A percentile compares a stretch with the other conserved stretches of the same genome.
These are phyloP conservation scores for Blastocystis sp. DNA, from an alignment of 352 stramenopile genomes.

Conservation along the genomic window DNA sequence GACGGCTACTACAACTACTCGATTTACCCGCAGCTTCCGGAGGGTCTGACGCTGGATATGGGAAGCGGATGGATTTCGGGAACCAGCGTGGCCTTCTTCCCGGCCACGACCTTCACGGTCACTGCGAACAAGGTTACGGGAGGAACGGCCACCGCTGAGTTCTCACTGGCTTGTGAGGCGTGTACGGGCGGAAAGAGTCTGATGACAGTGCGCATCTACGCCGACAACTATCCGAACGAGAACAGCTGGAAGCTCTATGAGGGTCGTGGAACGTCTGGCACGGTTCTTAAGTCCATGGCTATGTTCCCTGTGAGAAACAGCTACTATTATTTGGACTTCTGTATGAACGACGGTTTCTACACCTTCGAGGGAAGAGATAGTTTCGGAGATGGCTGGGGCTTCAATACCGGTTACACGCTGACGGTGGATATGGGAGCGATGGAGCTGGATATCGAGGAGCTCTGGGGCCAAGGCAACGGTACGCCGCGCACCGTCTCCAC, in stretches of 20 bases:
- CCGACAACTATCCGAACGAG: not conserved
- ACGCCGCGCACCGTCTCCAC: not conserved
- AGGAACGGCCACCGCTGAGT: not conserved
- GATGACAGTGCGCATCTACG: not conserved
- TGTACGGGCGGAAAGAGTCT: slow-evolving; percentile 20
- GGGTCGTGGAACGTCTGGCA: not conserved
- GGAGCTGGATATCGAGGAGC: not conserved
- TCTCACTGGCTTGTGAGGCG: not conserved
- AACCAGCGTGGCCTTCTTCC: not conserved
- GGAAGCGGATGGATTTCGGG: not conserved
- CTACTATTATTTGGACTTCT: slow-evolving; percentile 11
- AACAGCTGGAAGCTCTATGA: slow-evolving; percentile 25
- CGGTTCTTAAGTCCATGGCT: not conserved
- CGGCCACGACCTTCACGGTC: not conserved
- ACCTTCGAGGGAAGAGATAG: slow-evolving; percentile 16
- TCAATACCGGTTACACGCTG: slow-evolving; percentile 13
- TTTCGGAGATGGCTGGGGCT: not conserved
- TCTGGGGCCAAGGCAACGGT: not conserved
- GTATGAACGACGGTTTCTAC: not conserved
- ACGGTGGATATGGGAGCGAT: slow-evolving; percentile 27
- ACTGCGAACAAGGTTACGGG: slow-evolving; percentile 1
- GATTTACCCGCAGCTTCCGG: not conserved
- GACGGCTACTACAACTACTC: not conserved
- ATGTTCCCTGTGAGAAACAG: not conserved
- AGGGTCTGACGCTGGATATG: not conserved